Conservation (phyloP, 2,329 filamentous ascomycete species). For the Blastomyces parvus region DNA sequence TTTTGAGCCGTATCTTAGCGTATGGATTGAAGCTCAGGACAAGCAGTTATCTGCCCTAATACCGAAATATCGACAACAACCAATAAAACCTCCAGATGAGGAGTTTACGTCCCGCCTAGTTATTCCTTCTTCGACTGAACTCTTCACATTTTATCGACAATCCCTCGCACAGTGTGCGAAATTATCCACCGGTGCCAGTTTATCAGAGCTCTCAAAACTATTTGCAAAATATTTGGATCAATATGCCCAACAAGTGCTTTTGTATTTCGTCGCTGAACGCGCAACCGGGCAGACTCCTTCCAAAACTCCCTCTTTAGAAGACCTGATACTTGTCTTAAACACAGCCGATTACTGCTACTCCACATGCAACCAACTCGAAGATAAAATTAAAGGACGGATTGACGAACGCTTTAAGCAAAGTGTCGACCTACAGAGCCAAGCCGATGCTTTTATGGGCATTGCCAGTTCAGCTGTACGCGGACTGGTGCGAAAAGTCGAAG, state of each 20-base stretch:
- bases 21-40: constrained; percentile 97
- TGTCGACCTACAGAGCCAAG: constrained; percentile 85
- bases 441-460: constrained; percentile 90
- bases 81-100: constrained; percentile 70
- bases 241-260: constrained; percentile 85
- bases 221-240: constrained; percentile 91
- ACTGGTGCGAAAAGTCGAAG: constrained; percentile 73
- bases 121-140: constrained; percentile 84
- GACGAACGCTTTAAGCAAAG: constrained; percentile 64
- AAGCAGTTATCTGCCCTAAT: constrained; percentile 75
- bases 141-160: constrained; percentile 94
- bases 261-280: constrained; percentile 59
- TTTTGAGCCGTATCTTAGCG: constrained; percentile 90
- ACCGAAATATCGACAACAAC: constrained; percentile 75
- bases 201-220: constrained; percentile 74
- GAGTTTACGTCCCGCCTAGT: constrained; percentile 87
- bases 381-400: constrained; percentile 85
- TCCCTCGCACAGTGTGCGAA: constrained; percentile 92
- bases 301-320: constrained; percentile 50
- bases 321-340: constrained; percentile 79
- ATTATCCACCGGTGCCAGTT: constrained; percentile 76
- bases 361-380: constrained; percentile 86
- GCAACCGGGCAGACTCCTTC: constrained; percentile 46
- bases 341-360: constrained; percentile 96
- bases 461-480: constrained; percentile 77